Conservation (phyloP, 2,329 filamentous ascomycete genomes). For the Chrysoporthe cubensis region DNA sequence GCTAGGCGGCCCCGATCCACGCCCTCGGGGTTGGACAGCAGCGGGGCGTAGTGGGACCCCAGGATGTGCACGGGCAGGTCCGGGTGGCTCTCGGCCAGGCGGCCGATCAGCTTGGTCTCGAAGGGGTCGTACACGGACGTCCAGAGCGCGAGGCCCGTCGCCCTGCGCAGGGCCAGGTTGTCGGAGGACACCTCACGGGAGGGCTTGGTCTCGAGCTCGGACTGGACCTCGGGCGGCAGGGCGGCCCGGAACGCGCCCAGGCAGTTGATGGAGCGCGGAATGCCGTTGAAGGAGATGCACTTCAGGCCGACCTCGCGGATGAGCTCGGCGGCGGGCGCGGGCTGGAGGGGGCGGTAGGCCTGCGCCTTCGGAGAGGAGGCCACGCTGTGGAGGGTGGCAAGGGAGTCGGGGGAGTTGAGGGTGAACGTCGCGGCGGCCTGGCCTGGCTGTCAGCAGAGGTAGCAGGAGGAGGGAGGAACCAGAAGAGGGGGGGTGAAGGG, state of each 20-base stretch:
- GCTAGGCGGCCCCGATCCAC: slow-evolving; percentile 47
- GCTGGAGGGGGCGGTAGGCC: slow-evolving; percentile 31
- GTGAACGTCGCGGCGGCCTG: slow-evolving; percentile 83
- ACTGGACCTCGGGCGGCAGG: slow-evolving; percentile 60
- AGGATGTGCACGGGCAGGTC: slow-evolving; percentile 83
- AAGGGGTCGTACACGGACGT: slow-evolving; percentile 77
- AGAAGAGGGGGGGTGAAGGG: not conserved
- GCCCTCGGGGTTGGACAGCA: slow-evolving; percentile 70
- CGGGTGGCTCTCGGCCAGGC: slow-evolving; percentile 76
- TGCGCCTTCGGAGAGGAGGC: slow-evolving; percentile 40
- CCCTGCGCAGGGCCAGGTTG: slow-evolving; percentile 58
- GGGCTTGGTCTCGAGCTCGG: slow-evolving; percentile 57
- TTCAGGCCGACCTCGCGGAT: slow-evolving; percentile 78
- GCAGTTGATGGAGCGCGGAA: slow-evolving; percentile 82
- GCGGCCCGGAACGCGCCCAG: slow-evolving; percentile 71
- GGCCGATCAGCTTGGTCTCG: slow-evolving; percentile 70
- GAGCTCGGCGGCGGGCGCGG: slow-evolving; percentile 64
- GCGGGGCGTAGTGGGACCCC: slow-evolving; percentile 71
- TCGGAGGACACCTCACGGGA: slow-evolving; percentile 56
- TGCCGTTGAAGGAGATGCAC: slow-evolving; percentile 80
- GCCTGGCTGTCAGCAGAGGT: not conserved
- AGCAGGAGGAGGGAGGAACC: not conserved
- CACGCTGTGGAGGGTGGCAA: slow-evolving; percentile 64
- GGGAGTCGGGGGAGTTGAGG: slow-evolving; percentile 80
- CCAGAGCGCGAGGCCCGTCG: slow-evolving; percentile 71